Base-by-base conservation (phyloP, 306 rosid species). In the Erythrophleum fordii region DNA sequence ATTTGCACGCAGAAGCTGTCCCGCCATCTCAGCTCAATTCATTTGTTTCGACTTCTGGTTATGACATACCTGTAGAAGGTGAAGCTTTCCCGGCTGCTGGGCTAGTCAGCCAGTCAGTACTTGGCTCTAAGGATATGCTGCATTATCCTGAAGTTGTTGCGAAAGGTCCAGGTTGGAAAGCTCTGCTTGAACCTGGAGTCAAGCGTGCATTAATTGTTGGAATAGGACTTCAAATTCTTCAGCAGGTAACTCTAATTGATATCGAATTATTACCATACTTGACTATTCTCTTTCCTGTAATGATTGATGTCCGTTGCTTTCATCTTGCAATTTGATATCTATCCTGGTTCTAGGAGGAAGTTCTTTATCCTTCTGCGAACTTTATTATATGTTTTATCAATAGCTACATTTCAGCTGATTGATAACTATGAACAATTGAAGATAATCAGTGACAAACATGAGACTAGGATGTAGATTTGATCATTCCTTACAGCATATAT, bases 171-270 rank as follows among this genome's bases (percentile, higher is more conserved):
- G 78, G 74, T 39, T 93, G 89, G 92, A 75, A 81, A 11, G 90
- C 72, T 75, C 91, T 95, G 86, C 81, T 91, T 2, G 99, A 95
- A 70, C 93, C 94, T 0, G 99, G 99, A 39, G 99, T 95, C 45
- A 90, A 83, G 80, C 97, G 92, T 60, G 99, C 99, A 18, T 77
- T 95, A 78, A 20, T 83, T 73, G 97, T 95, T 82, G 99, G 99
- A 20, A 73, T 93, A 34, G 98, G 96, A 79, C 65, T 95, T 72
- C 99, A 95, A 86, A 39, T 92, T 86, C 99, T 95, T 82, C 99
- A 95, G 84, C 99, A 93, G 99, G 98, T 95, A 74, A 61, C 72
- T 16, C 75, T 65, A 44, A 51, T 64, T 14, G 13, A 49, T 42
- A 18, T 68, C 42, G 11, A 41, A 18, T 44, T 67, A 56, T 65